Percentiles rank a stretch among this genome's conserved stretches.
phyloP scores from a whole-genome alignment of 495 filamentous ascomycete genomes.

The Daldinia caldariorum region DNA sequence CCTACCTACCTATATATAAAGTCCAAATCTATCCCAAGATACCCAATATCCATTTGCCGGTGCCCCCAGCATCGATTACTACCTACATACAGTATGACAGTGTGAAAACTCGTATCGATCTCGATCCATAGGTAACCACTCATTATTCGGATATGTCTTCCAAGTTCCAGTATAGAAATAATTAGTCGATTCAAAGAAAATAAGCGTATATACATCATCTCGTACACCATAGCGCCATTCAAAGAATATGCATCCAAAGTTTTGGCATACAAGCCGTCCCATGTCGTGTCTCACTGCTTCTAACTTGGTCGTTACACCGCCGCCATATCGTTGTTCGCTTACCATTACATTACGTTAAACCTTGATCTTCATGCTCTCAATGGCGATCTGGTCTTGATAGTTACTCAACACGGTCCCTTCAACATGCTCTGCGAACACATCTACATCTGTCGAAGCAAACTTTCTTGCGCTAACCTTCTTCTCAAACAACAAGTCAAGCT shows the following conservation, averaged over 20 bases:
- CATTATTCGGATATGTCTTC: not conserved
- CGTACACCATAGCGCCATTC: constrained; percentile 3
- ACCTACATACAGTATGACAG: not conserved
- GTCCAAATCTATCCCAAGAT: not conserved
- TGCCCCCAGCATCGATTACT: not conserved
- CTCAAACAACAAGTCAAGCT: constrained; percentile 79
- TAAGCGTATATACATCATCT: not conserved
- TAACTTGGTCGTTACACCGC: not conserved
- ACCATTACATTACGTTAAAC: constrained; percentile 6
- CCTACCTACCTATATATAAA: too few species aligned
- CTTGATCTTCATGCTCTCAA: constrained; percentile 33
- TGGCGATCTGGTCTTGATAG: constrained; percentile 53
- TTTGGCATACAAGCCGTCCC: not conserved
- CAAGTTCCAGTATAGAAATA: not conserved
- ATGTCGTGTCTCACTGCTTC: not conserved
- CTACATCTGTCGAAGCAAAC: constrained; percentile 70
- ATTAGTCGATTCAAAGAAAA: not conserved
- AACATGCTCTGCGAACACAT: constrained; percentile 72
- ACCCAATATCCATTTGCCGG: not conserved
- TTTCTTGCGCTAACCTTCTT: constrained; percentile 70
- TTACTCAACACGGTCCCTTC: constrained; percentile 60
- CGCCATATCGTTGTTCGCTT: not conserved
- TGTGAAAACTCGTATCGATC: not conserved
- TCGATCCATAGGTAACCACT: not conserved
- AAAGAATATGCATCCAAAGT: not conserved